Conservation (phyloP, 1,284 basidiomycete species). For the Tylopilus orsonianus region DNA sequence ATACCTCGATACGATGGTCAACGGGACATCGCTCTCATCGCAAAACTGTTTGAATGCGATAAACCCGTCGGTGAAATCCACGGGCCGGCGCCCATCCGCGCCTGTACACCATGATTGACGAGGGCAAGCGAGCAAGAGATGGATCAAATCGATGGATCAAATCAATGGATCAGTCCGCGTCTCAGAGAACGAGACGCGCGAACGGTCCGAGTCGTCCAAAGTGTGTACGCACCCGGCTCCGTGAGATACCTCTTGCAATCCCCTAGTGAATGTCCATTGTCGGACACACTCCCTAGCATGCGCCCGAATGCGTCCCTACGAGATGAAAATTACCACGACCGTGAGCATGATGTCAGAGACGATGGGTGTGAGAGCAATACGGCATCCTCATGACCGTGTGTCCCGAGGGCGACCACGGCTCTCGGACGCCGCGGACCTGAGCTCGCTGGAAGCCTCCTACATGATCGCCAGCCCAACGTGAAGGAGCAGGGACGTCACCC, state of each 20-base stretch:
- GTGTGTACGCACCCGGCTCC: conserved; percentile 17
- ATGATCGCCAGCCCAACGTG: too few species aligned
- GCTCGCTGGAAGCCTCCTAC: too few species aligned
- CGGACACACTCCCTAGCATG: conserved; percentile 22
- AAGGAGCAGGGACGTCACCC: too few species aligned
- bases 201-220: background rate
- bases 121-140: too few species aligned
- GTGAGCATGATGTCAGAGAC: conserved; percentile 10
- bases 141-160: too few species aligned
- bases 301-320: conserved; percentile 26
- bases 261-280: conserved; percentile 25
- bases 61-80: conserved; percentile 86
- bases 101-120: conserved; percentile 3
- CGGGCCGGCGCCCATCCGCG: conserved; percentile 40
- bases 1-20: conserved; percentile 90
- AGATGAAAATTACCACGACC: conserved; percentile 13
- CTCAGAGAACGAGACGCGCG: background rate
- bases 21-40: conserved; percentile 72
- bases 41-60: conserved; percentile 83
- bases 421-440: conserved; percentile 10
- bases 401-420: background rate
- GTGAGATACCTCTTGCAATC: conserved; percentile 30
- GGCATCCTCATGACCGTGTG: too few species aligned
- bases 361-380: conserved; percentile 12
- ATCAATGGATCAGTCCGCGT: conserved; percentile 4